A percentile compares a stretch with the other conserved stretches of the same genome.
These are phyloP conservation scores for Hypoxylon lenormandii DNA, from an alignment of 495 filamentous ascomycete species.

Conservation along the genomic window DNA sequence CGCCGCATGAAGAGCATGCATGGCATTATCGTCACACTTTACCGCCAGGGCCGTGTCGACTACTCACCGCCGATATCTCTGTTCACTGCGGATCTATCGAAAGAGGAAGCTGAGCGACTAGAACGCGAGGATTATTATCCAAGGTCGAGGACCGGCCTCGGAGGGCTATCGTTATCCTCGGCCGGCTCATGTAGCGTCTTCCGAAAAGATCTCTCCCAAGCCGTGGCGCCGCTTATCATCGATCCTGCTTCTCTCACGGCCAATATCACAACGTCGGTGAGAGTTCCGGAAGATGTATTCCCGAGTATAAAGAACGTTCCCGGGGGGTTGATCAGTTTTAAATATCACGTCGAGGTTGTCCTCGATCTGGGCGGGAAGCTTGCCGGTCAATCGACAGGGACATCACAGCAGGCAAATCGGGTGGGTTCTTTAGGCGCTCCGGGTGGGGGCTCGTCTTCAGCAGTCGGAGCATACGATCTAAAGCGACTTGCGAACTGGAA, in stretches of 20 bases:
- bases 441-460: constrained; percentile 55
- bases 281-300: constrained; percentile 89
- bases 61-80: constrained; percentile 75
- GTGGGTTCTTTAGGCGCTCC: constrained; percentile 66
- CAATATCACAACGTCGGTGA: constrained; percentile 80
- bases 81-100: constrained; percentile 69
- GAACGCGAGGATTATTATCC: constrained; percentile 89
- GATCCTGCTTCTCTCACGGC: constrained; percentile 81
- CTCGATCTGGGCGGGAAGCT: constrained; percentile 91
- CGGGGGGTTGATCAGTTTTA: constrained; percentile 90
- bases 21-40: constrained; percentile 91
- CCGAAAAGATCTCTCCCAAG: constrained; percentile 90
- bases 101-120: constrained; percentile 67
- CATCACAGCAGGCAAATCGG: constrained; percentile 62
- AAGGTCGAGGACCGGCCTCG: constrained; percentile 74
- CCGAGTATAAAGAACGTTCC: constrained; percentile 91
- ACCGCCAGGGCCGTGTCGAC: constrained; percentile 91
- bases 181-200: constrained; percentile 86
- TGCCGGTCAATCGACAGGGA: constrained; percentile 59
- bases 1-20: constrained; percentile 88
- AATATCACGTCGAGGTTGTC: constrained; percentile 91
- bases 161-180: constrained; percentile 82
- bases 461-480: constrained; percentile 49
- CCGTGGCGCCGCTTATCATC: constrained; percentile 84
- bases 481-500: constrained; percentile 67